Evolutionary conservation across 148 eudicot genomes (phyloP), one percentile per base, ranked within the genome.

Genomic region (Heliosperma pusillum): DNA sequence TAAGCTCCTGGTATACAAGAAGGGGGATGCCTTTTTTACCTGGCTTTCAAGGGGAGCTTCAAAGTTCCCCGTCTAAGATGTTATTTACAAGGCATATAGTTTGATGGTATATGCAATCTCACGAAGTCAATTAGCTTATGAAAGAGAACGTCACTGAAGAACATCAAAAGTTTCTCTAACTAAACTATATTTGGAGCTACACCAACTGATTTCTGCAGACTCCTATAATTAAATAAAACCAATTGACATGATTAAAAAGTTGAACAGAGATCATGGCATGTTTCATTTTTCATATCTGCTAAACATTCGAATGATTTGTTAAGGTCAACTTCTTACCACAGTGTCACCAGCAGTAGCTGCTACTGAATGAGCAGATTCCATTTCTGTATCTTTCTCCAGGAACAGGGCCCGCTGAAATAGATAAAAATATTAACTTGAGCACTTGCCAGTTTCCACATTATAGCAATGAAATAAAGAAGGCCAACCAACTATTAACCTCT

Each of bases 341-440:
- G 97, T 95, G 13, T 92, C 99, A 81, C 99, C 99, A 78, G 91
- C 99, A 85, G 82, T 80, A 81, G 96, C 99, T 53, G 99, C 99
- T 72, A 85, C 85, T 57, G 91, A 90, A 82, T 95, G 99, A 77
- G 99, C 99, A 77, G 73, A 87, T 85, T 95, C 99, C 97, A 95
- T 92, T 88, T 95, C 97, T 50, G 82, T 80, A 83, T 95, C 97
- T 57, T 87, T 89, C 81, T 90, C 99, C 76, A 95, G 96, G 79
- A 89, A 92, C 40, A 78, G 74, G 26, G 99, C 99, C 74, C 99
- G 97, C 99, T 95, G 87, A 78, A 87, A 53, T 78, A 73, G 58
- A 53, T 24, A 67, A 24, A 53, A 63, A 25, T 26, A 20, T 53
- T 8, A 69, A 47, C 22, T 20, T 26, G 33, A 77, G 22, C 12